These are phyloP conservation scores for Hypoxylon fragiforme DNA, from an alignment of 495 filamentous ascomycete species.

Conservation along the genomic window DNA sequence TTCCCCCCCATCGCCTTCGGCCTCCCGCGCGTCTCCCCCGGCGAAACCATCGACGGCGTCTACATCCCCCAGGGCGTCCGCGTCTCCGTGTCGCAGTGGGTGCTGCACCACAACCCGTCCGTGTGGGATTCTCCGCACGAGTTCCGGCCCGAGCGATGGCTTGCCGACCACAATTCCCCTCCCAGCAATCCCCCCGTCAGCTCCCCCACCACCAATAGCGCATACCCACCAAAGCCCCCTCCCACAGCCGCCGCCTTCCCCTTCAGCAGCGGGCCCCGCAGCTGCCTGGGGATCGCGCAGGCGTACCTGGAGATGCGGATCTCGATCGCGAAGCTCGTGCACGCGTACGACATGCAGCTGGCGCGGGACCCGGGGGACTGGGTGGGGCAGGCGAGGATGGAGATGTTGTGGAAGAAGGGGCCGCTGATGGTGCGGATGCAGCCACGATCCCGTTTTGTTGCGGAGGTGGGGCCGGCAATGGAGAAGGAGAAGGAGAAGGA, in stretches of 20 bases:
- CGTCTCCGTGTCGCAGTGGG: conserved; percentile 43
- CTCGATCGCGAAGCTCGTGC: conserved; percentile 42
- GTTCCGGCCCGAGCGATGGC: conserved; percentile 42
- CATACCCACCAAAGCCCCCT: too few species aligned
- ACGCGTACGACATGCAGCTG: conserved; percentile 40
- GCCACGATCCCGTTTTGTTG: too few species aligned
- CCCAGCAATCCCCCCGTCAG: too few species aligned
- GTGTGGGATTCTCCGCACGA: conserved; percentile 36
- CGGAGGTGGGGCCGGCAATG: too few species aligned
- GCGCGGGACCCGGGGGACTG: conserved; percentile 40
- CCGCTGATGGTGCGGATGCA: conserved; percentile 34
- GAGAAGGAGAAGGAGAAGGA: too few species aligned
- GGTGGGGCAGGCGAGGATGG: conserved; percentile 32
- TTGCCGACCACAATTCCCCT: conserved; percentile 29
- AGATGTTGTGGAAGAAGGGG: conserved; percentile 46
- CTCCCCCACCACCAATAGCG: too few species aligned
- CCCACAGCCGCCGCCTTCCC: conserved; percentile 30
- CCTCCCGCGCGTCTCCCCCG: conserved; percentile 39
- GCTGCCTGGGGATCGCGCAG: conserved; percentile 39
- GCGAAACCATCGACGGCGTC: conserved; percentile 36
- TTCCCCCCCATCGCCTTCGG: conserved; percentile 40
- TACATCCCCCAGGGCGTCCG: conserved; percentile 38
- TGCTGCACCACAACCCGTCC: conserved; percentile 35
- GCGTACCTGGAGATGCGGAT: conserved; percentile 45
- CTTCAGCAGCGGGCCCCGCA: conserved; percentile 33